Evolutionary conservation across 2,329 filamentous ascomycete species (phyloP), one percentile per base, ranked within the genome.

Genomic region (Zymoseptoria pseudotritici): DNA sequence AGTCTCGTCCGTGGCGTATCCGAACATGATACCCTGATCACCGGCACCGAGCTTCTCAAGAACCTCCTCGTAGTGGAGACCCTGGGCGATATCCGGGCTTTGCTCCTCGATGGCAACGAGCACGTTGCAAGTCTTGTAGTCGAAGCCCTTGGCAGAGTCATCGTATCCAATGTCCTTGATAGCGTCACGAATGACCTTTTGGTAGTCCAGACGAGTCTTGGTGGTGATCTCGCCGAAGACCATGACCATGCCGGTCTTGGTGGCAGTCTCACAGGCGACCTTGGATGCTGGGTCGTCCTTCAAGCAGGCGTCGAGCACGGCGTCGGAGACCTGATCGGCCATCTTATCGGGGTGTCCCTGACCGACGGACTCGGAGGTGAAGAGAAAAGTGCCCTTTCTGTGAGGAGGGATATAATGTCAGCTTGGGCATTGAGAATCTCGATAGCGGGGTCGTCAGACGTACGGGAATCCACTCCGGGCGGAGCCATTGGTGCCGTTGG

Each of bases 1-100:
- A 72, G 94, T 97, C 86, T 99, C 94, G 74, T 99, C 94, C 73
- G 94, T 96, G 78, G 94, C 94, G 85, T 99, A 99, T 73, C 94
- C 94, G 80, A 99, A 99, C 94, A 99, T 99, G 84, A 99, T 97
- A 84, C 94, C 94, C 84, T 99, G 94, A 81, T 99, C 94, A 88
- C 94, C 94, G 65, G 94, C 94, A 79, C 94, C 94, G 67, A 99
- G 88, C 81, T 96, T 88, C 86, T 99, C 94, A 55, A 99, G 88
- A 69, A 91, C 91, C 83, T 97, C 85, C 69, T 99, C 94, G 79
- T 96, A 96, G 84, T 97, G 91, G 60, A 99, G 90, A 84, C 94
- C 94, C 82, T 97, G 94, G 71, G 94, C 94, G 74, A 99, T 99
- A 79, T 99, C 94, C 73, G 93, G 90, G 63, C 93, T 97, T 82